These are phyloP conservation scores for Fremontodendron californicum DNA, from an alignment of 345 rosid genomes.

Conservation along the genomic window DNA sequence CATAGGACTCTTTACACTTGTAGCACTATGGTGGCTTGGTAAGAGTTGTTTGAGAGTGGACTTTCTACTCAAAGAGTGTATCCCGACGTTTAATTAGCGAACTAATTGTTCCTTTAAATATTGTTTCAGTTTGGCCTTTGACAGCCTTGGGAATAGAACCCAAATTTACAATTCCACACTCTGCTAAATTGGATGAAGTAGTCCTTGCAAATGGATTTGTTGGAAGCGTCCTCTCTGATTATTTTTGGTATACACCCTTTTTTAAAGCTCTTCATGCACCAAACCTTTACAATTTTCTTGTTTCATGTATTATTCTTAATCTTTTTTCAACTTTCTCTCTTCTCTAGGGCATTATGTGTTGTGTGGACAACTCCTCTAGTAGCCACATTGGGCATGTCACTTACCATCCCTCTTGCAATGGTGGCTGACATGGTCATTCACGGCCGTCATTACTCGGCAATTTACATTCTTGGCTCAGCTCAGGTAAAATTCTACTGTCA, in stretches of 20 bases:
- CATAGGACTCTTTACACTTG: slow-evolving; percentile 91
- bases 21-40: slow-evolving; percentile 99
- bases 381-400: slow-evolving; percentile 84
- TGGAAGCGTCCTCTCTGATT: slow-evolving; percentile 98
- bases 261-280: neutral
- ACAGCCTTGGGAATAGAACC: slow-evolving; percentile 93
- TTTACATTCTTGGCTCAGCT: slow-evolving; percentile 70
- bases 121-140: slow-evolving; percentile 83
- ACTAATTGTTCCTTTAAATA: slow-evolving; percentile 9
- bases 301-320: neutral
- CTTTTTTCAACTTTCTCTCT: neutral
- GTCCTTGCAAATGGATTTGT: slow-evolving; percentile 90
- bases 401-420: slow-evolving; percentile 85
- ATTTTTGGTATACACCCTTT: slow-evolving; percentile 59
- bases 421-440: slow-evolving; percentile 79
- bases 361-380: slow-evolving; percentile 88
- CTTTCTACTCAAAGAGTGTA: neutral
- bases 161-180: slow-evolving; percentile 87
- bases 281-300: neutral
- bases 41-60: slow-evolving; percentile 25
- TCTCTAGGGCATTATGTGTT: slow-evolving; percentile 66
- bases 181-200: slow-evolving; percentile 85
- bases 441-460: slow-evolving; percentile 75
- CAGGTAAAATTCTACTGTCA: slow-evolving; percentile 40
- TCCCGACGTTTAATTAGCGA: neutral